phyloP scores from a whole-genome alignment of 495 filamentous ascomycete genomes.

The Aspergillus campestris region DNA sequence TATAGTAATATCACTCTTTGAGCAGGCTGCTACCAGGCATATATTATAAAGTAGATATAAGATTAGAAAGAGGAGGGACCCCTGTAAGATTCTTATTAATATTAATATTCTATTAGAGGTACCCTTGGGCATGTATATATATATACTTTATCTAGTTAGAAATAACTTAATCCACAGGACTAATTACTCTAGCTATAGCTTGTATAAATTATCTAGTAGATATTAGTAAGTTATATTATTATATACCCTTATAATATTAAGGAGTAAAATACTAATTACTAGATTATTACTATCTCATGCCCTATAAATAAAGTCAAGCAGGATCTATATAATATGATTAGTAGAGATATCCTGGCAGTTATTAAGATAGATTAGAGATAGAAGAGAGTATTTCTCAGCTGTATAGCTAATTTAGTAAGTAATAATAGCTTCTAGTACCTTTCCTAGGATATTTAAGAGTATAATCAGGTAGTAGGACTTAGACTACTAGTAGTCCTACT shows the following conservation, averaged over 20 bases:
- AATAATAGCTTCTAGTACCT: slow-evolving; percentile 20
- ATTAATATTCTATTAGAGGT: too few species aligned
- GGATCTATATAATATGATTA: slow-evolving; percentile 13
- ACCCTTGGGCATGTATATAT: too few species aligned
- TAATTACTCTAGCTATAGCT: too few species aligned
- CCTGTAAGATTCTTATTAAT: too few species aligned
- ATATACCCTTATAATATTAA: too few species aligned
- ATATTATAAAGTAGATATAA: slow-evolving; percentile 19
- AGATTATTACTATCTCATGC: too few species aligned
- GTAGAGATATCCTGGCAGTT: slow-evolving; percentile 10
- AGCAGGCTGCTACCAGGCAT: neutral
- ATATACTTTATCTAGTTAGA: too few species aligned
- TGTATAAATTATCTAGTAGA: too few species aligned
- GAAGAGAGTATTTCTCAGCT: slow-evolving; percentile 11
- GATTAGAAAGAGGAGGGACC: slow-evolving; percentile 15
- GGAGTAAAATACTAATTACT: too few species aligned
- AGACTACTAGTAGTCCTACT: slow-evolving; percentile 16
- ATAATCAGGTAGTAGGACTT: slow-evolving; percentile 25
- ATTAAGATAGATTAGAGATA: slow-evolving; percentile 17
- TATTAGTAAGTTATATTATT: too few species aligned
- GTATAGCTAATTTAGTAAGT: slow-evolving; percentile 14
- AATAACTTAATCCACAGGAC: too few species aligned
- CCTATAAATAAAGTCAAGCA: slow-evolving; percentile 12
- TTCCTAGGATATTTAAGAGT: slow-evolving; percentile 24
- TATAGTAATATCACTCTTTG: neutral